phyloP scores from a whole-genome alignment of 768 basidiomycete genomes.

The Rhizopogon roseolus region DNA sequence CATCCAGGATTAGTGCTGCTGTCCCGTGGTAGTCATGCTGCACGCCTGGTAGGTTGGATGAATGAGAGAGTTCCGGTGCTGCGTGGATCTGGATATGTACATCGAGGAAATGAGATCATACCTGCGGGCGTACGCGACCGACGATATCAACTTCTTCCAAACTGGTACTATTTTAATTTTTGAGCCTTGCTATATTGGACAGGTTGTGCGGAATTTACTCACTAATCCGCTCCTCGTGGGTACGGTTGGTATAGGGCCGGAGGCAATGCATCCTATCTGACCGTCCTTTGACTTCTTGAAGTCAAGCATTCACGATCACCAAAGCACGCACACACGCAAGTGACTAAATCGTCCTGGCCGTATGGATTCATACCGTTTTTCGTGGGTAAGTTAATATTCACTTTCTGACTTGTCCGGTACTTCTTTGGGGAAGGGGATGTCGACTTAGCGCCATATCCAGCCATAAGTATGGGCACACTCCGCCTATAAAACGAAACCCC shows the following conservation, averaged over 20 bases:
- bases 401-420: no score
- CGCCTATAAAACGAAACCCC: not conserved
- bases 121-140: not conserved
- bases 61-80: not conserved
- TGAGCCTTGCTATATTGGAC: not conserved
- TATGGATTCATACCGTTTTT: not conserved
- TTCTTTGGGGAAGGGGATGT: not conserved
- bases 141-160: no score
- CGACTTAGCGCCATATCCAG: not conserved
- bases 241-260: no score
- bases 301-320: no score
- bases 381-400: not conserved
- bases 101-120: not conserved
- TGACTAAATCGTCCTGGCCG: no score
- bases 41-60: not conserved
- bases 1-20: no score
- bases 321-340: no score
- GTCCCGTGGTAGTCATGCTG: not conserved
- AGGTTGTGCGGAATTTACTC: not conserved
- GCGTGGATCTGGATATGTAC: not conserved
- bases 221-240: not conserved
- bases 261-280: not conserved
- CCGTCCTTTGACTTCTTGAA: not conserved
- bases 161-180: not conserved
- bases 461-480: no score